phyloP scores from a whole-genome alignment of 257 asterid species.

The Orobanche coerulescens region DNA sequence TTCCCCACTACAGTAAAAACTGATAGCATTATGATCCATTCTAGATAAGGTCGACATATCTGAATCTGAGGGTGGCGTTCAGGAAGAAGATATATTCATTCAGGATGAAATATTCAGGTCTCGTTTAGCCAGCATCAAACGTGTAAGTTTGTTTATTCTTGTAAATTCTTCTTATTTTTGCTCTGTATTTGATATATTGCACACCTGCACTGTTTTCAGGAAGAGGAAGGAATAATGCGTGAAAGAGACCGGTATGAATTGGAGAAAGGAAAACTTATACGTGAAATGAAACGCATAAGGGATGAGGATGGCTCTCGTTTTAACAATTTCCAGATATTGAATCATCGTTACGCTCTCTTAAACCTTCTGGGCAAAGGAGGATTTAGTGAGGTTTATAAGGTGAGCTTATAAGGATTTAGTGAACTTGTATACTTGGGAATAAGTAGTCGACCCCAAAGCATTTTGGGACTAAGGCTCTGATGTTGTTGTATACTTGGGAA shows the following conservation, averaged over 20 bases:
- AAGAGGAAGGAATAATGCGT: constrained; percentile 86
- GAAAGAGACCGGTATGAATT: constrained; percentile 93
- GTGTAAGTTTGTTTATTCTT: constrained; percentile 45
- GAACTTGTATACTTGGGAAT: constrained; percentile 22
- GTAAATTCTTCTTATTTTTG: neutral
- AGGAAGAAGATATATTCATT: constrained; percentile 69
- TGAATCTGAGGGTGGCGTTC: constrained; percentile 64
- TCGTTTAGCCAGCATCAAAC: constrained; percentile 87
- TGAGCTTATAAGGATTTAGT: constrained; percentile 64
- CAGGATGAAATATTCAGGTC: constrained; percentile 91
- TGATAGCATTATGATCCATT: constrained; percentile 18
- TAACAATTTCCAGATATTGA: constrained; percentile 89
- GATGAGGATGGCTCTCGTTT: constrained; percentile 98
- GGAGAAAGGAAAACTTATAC: constrained; percentile 92
- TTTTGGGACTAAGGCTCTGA: too few species aligned
- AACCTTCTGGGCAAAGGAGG: constrained; percentile 99
- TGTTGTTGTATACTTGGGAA: too few species aligned
- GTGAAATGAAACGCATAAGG: constrained; percentile 97
- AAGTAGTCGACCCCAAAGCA: too few species aligned
- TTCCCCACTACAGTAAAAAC: constrained; percentile 3
- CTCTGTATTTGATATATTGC: constrained; percentile 18
- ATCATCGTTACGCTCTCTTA: constrained; percentile 89
- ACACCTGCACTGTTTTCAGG: constrained; percentile 42
- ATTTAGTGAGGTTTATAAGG: constrained; percentile 98
- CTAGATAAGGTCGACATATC: constrained; percentile 71